Evolutionary conservation across 805 yeast species (phyloP), one percentile per base, ranked within the genome.

Genomic region (Myxozyma neotropica): DNA sequence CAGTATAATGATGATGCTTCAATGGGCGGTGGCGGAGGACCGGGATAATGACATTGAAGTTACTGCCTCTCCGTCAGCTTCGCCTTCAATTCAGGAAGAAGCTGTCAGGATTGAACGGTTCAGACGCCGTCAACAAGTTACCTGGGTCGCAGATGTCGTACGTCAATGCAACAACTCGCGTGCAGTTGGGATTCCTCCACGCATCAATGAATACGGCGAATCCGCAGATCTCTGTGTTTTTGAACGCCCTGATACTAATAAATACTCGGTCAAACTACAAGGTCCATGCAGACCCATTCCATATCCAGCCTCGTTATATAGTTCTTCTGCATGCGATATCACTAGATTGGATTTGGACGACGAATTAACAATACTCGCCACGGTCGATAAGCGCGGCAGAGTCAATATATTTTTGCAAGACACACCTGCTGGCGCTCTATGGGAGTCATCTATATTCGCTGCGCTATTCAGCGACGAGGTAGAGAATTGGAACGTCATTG

Each of bases 281-380:
- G 89, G 89, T 1, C 87, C 89, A 1, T 74, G 82, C 54, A 66
- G 75, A 0, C 73, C 84, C 13, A 68, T 73, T 31, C 87, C 88
- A 2, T 86, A 77, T 63, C 87, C 88, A 0, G 79, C 77, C 1
- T 70, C 68, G 8, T 70, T 86, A 2, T 85, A 86, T 68, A 75
- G 74, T 2, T 78, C 75, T 36, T 17, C n/a, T 4, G 29, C 53
- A 5, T 36, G 44, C 4, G 76, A 74, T 33, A 67, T 82, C 7
- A 44, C 67, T 0, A 57, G 72, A 3, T 12, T 72, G 70, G 48
- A 63, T n/a, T 58, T 63, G 5, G 53, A 36, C 61, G 53, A 65
- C 2, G 61, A 55, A 26, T 26, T 63, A n/a, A 57, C 71, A 1
- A 44, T 65, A 2, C 40, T 72, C 10, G 61, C 54, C 4, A 62